Conservation (phyloP, 768 basidiomycete species). For the Boletales sp. region DNA sequence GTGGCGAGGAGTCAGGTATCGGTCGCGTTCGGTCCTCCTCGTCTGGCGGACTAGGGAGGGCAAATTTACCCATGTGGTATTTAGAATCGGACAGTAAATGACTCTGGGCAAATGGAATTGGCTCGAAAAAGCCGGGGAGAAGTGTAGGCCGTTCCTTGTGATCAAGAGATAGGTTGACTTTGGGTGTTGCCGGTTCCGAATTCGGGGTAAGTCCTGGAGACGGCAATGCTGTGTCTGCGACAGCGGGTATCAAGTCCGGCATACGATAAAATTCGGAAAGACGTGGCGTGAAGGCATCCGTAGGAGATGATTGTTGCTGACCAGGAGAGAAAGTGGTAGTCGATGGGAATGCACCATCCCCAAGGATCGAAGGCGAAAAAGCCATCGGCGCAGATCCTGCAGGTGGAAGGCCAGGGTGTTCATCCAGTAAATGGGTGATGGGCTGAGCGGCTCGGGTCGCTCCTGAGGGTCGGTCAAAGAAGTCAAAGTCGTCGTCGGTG, state of each 20-base stretch:
- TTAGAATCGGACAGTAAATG: constrained; percentile 69
- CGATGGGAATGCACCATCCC: constrained; percentile 25
- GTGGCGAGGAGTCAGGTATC: constrained; percentile 17
- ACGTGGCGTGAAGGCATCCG: constrained; percentile 19
- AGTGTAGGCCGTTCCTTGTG: constrained; percentile 13
- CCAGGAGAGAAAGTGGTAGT: constrained; percentile 19
- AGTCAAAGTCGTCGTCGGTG: constrained; percentile 87
- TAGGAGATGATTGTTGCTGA: constrained; percentile 26
- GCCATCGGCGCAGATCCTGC: constrained; percentile 31
- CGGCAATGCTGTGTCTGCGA: constrained; percentile 44
- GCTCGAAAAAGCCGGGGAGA: constrained; percentile 50
- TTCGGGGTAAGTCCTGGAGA: constrained; percentile 52
- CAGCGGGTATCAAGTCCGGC: constrained; percentile 26
- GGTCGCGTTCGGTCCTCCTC: constrained; percentile 40
- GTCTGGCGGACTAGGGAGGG: constrained; percentile 59
- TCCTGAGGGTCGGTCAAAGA: constrained; percentile 64
- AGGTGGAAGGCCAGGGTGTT: constrained; percentile 29
- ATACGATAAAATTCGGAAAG: constrained; percentile 19
- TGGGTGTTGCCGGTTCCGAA: constrained; percentile 51
- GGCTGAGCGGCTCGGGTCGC: constrained; percentile 20
- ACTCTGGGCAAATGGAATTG: constrained; percentile 67
- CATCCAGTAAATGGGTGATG: constrained; percentile 14
- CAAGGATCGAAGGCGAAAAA: constrained; percentile 32
- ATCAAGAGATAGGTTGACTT: constrained; percentile 42
- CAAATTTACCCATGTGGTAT: constrained; percentile 71